Base-by-base conservation (phyloP, 2,329 filamentous ascomycete species). In the Tolypocladium tundrense region DNA sequence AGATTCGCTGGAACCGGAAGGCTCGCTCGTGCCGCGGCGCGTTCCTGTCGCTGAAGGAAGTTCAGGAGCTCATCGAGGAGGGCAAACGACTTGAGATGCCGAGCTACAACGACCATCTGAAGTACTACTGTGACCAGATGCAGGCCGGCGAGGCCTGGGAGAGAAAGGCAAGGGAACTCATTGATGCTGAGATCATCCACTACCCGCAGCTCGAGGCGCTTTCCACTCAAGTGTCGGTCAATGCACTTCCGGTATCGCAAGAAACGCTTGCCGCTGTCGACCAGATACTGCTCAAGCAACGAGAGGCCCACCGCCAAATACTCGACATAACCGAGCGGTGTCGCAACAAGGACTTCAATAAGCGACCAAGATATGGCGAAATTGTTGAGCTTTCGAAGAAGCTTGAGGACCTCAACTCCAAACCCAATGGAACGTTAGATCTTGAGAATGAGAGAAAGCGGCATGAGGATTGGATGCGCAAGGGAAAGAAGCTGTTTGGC, bases 381-480 rank as follows among this genome's bases (percentile, higher is more conserved):
- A 91, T 97, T n/a, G 84, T 88, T 3, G 90, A 95, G 51, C 86
- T 97, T 11, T 90, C 94, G 77, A 90, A 92, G 67, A 88, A 88
- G 60, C 76, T 99, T 14, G 88, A 91, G 59, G 90, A 94, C 56
- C 80, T 97, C 11, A 96, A 96, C 66, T 96, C 91, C 62, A 97
- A 97, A 68, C 94, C 94, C 0, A 84, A 83, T 45, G 94, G 94
- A 2, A 96, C 93, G 0, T 82, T 95, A 40, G 94, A 99, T 66
- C 82, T 99, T 5, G 94, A 99, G 69, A 92, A 91, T 62, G 91
- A 97, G 70, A 88, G 94, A 63, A 96, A 94, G 69, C 86, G 90
- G 9, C 94, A 97, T 64, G 94, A 99, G 70, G 94, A 99, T 71
- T 99, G 94, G 94, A 99, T 99, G 93, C 84, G 94, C 39, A 91